phyloP scores from a whole-genome alignment of 768 basidiomycete species.

The Lyophyllum decastes region DNA sequence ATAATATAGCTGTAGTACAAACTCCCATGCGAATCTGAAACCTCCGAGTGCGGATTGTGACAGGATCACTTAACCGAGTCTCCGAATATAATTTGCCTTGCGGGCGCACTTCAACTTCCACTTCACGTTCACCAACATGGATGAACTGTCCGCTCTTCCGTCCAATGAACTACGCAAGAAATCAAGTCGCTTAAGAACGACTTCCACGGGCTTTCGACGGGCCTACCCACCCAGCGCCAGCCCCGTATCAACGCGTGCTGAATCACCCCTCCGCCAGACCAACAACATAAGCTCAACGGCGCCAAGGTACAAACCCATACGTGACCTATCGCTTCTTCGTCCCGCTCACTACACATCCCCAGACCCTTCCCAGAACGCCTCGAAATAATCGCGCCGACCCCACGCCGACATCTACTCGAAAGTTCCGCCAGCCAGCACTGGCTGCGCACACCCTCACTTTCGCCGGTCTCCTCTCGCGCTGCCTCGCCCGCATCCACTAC shows the following conservation, averaged over 20 bases:
- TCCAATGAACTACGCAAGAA: conserved; percentile 33
- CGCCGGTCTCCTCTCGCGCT: conserved; percentile 48
- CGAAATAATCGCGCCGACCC: conserved; percentile 63
- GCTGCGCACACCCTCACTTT: conserved; percentile 52
- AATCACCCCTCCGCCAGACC: conserved; percentile 9
- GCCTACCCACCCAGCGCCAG: conserved; percentile 29
- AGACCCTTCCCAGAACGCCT: conserved; percentile 11
- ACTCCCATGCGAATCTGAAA: background rate
- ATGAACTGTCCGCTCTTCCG: conserved; percentile 41
- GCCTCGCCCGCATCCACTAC: conserved; percentile 42
- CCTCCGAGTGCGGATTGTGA: background rate
- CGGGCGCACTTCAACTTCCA: background rate
- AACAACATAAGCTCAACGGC: conserved; percentile 1
- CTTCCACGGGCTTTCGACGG: conserved; percentile 25
- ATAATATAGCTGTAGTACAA: background rate
- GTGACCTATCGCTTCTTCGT: too few relatives aligned
- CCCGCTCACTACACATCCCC: background rate
- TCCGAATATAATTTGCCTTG: background rate
- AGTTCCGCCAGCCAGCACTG: conserved; percentile 59
- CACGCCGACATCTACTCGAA: conserved; percentile 67
- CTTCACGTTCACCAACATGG: conserved; percentile 25
- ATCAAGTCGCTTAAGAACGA: conserved; percentile 28
- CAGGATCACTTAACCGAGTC: background rate
- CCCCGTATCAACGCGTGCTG: conserved; percentile 18
- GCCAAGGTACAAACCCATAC: background rate